Conservation (phyloP, 148 eudicot genomes). For the Vaccinium macrocarpon region DNA sequence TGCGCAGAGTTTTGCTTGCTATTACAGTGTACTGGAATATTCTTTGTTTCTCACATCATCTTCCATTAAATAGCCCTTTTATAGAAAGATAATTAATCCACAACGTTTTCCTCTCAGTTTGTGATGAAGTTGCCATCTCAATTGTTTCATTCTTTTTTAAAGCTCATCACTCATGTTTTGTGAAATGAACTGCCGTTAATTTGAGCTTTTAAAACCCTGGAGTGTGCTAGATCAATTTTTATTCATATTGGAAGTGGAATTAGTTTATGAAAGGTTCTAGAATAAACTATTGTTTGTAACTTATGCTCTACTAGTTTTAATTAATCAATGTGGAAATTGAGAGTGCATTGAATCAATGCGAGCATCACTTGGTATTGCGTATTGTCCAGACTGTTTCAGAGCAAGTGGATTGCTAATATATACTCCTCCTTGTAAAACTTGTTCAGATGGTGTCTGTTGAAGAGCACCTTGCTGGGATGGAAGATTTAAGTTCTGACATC, state of each 20-base stretch:
- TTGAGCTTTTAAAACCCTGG: background rate
- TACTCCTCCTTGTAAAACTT: background rate
- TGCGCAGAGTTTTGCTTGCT: slow-evolving; percentile 3
- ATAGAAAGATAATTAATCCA: background rate
- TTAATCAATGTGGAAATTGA: background rate
- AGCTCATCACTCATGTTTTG: background rate
- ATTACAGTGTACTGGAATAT: background rate
- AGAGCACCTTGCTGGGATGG: slow-evolving; percentile 93
- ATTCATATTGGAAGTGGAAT: background rate
- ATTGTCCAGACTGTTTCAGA: background rate
- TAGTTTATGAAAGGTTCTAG: background rate
- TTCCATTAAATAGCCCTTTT: background rate
- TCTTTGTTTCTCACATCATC: background rate
- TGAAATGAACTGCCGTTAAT: background rate
- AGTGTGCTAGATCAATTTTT: background rate
- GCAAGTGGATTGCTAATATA: background rate
- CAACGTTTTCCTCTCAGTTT: background rate
- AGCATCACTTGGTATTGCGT: background rate
- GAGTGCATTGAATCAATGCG: background rate
- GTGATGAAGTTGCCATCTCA: background rate
- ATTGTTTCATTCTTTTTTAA: background rate
- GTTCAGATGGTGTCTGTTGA: slow-evolving; percentile 88
- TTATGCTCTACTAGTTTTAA: background rate
- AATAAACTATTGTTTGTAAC: background rate
- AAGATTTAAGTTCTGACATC: slow-evolving; percentile 86